Evolutionary conservation across 192 early-diverging fungal species (phyloP).

Genomic region (Geranomyces variabilis): DNA sequence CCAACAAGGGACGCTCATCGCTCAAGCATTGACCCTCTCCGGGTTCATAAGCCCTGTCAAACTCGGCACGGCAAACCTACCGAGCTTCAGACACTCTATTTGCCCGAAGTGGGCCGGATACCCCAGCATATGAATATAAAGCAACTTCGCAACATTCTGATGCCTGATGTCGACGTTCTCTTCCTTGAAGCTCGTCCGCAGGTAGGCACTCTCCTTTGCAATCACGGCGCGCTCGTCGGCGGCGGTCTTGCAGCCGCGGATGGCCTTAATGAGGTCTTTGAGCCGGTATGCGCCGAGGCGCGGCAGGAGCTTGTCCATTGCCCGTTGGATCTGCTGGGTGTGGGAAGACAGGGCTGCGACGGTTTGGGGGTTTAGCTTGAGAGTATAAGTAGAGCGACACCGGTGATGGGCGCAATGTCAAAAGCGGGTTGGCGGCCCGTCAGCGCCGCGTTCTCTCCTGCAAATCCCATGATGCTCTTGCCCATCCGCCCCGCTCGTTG

Average conservation of each 20-base stretch:
- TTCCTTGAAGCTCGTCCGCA: slow-evolving; percentile 96
- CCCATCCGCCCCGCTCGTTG: too few species aligned
- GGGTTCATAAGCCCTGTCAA: background rate
- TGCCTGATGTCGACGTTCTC: slow-evolving; percentile 89
- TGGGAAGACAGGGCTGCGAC: slow-evolving; percentile 9
- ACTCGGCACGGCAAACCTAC: slow-evolving; percentile 29
- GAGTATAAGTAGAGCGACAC: too few species aligned
- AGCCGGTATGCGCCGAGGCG: slow-evolving; percentile 47
- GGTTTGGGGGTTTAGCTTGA: background rate
- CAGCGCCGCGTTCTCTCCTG: too few species aligned
- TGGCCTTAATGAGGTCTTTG: slow-evolving; percentile 95
- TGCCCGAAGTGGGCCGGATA: slow-evolving; percentile 99
- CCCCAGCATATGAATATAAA: slow-evolving; percentile 98
- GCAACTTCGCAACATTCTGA: slow-evolving; percentile 93
- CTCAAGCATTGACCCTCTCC: background rate
- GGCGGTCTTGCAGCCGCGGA: slow-evolving; percentile 96
- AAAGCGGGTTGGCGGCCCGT: too few species aligned
- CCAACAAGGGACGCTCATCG: too few species aligned
- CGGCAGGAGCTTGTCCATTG: slow-evolving; percentile 42
- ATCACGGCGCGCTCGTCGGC: slow-evolving; percentile 98
- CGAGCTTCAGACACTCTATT: slow-evolving; percentile 97
- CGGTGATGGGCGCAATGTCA: too few species aligned
- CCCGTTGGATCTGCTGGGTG: slow-evolving; percentile 10
- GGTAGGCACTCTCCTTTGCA: slow-evolving; percentile 91
- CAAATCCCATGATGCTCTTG: too few species aligned